These are phyloP conservation scores for Yarrowia galli DNA, from an alignment of 1,139 yeast species.

Conservation along the genomic window DNA sequence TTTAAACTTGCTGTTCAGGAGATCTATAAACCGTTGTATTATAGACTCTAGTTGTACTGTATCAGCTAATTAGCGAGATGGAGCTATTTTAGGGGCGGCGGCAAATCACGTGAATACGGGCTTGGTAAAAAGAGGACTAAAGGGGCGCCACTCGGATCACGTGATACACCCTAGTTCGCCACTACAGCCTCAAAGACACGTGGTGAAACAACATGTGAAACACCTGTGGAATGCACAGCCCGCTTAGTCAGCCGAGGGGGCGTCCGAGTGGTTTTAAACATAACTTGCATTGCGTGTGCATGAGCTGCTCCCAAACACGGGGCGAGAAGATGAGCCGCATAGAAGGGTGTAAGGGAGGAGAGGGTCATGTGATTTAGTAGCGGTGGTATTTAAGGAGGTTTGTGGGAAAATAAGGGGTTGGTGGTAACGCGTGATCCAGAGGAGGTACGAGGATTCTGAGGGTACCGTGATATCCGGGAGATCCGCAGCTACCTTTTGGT, in stretches of 20 bases:
- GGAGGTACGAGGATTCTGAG: background rate
- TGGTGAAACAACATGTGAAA: background rate
- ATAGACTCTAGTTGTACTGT: no score
- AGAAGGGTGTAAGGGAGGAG: background rate
- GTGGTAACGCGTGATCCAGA: background rate
- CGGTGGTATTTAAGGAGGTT: background rate
- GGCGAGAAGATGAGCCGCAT: slow-evolving; percentile 10
- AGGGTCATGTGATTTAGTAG: slow-evolving; percentile 1
- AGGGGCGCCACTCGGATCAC: background rate
- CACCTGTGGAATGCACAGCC: background rate
- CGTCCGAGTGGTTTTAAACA: slow-evolving; percentile 8
- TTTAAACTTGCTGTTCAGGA: background rate
- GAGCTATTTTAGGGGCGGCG: no score
- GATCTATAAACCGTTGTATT: background rate
- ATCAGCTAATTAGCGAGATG: no score
- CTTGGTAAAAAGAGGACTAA: background rate
- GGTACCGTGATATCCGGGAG: background rate
- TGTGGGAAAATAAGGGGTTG: background rate
- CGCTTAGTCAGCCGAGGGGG: background rate
- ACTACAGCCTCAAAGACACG: background rate
- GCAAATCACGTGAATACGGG: background rate
- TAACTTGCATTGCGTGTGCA: slow-evolving; percentile 23
- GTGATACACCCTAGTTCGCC: background rate
- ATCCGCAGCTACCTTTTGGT: background rate
- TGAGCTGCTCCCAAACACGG: slow-evolving; percentile 28